Evolutionary conservation across 352 stramenopile species (phyloP).

Genomic region (Peronospora destructor): DNA sequence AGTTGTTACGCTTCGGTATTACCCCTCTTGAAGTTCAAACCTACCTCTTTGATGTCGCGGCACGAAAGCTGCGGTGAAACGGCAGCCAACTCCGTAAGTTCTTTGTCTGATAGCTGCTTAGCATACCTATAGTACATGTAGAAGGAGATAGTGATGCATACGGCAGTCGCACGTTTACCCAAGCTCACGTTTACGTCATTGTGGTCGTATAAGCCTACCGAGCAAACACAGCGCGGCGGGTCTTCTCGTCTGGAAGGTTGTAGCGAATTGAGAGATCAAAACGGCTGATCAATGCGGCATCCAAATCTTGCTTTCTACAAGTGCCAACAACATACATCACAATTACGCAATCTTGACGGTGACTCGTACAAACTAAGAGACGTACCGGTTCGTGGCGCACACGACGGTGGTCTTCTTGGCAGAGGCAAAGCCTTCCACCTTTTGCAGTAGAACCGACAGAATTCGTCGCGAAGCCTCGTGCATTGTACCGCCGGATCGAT

Average conservation of each 20-base stretch:
- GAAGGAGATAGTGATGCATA: neutral
- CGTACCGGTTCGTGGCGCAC: slow-evolving; percentile 85
- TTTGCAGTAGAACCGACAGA: slow-evolving; percentile 88
- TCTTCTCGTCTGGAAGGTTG: slow-evolving; percentile 79
- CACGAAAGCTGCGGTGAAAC: slow-evolving; percentile 85
- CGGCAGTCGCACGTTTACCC: slow-evolving; percentile 4
- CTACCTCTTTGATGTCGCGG: slow-evolving; percentile 91
- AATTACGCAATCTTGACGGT: neutral
- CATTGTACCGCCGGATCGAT: slow-evolving; percentile 83
- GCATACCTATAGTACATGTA: slow-evolving; percentile 52
- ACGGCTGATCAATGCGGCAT: slow-evolving; percentile 88
- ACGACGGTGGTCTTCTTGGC: slow-evolving; percentile 90
- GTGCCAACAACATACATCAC: neutral
- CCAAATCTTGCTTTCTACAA: slow-evolving; percentile 88
- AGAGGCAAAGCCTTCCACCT: slow-evolving; percentile 90
- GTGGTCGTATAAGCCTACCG: slow-evolving; percentile 34
- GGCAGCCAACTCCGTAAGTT: slow-evolving; percentile 70
- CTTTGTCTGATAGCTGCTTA: slow-evolving; percentile 77
- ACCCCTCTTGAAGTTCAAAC: neutral
- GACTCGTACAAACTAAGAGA: slow-evolving; percentile 1
- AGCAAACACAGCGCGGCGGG: slow-evolving; percentile 82
- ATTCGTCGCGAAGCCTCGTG: slow-evolving; percentile 90
- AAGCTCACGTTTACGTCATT: neutral
- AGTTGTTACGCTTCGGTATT: neutral
- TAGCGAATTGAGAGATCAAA: slow-evolving; percentile 92